Evolutionary conservation across 306 rosid genomes (phyloP).

Genomic region (Trifolium subterraneum): DNA sequence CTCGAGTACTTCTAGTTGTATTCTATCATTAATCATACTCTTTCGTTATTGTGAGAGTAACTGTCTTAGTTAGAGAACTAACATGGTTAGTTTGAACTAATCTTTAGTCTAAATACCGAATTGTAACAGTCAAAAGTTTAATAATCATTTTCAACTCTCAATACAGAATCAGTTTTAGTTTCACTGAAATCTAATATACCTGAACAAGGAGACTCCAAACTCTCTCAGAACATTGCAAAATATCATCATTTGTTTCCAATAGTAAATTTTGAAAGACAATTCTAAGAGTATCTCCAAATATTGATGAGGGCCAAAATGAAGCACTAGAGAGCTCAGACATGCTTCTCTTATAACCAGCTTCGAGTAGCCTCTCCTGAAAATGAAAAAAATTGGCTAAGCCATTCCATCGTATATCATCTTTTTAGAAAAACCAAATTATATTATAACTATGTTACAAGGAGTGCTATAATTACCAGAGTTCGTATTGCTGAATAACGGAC

Average conservation of each 20-base stretch:
- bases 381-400: conserved; percentile 30
- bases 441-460: background rate
- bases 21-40: background rate
- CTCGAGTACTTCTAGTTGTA: background rate
- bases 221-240: conserved; percentile 89
- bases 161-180: background rate
- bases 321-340: conserved; percentile 53
- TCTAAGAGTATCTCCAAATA: conserved; percentile 90
- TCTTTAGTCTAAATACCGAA: background rate
- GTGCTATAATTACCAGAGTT: conserved; percentile 70
- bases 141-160: background rate
- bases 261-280: conserved; percentile 93
- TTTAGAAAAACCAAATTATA: background rate
- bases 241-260: conserved; percentile 85
- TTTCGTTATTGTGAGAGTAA: background rate
- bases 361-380: conserved; percentile 91
- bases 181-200: conserved; percentile 50
- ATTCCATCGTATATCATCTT: conserved; percentile 4
- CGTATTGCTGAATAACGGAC: conserved; percentile 92
- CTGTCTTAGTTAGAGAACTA: background rate
- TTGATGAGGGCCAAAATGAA: conserved; percentile 90
- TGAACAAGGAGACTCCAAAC: conserved; percentile 97
- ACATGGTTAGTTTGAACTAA: background rate
- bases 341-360: conserved; percentile 84
- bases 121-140: background rate